Evolutionary conservation across 495 filamentous ascomycete species (phyloP).

Genomic region (Haplographium delicatum): DNA sequence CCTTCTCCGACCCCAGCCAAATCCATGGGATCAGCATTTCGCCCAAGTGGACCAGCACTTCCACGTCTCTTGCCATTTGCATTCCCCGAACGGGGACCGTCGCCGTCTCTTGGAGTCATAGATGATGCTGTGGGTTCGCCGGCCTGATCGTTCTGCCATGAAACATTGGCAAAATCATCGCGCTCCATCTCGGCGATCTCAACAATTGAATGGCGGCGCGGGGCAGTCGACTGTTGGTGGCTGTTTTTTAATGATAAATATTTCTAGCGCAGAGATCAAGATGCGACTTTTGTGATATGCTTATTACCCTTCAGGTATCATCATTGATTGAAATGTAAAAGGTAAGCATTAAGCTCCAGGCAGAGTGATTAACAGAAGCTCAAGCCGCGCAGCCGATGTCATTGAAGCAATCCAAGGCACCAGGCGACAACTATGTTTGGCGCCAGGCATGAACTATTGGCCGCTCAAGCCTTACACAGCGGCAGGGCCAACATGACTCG

Average conservation of each 20-base stretch:
- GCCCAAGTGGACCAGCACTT: slow-evolving; percentile 42
- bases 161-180: slow-evolving; percentile 24
- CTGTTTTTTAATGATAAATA: not conserved
- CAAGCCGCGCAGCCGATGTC: slow-evolving; percentile 6
- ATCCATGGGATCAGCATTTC: slow-evolving; percentile 23
- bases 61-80: slow-evolving; percentile 7
- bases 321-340: not conserved
- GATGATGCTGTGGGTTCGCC: not conserved
- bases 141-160: slow-evolving; percentile 17
- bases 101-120: not conserved
- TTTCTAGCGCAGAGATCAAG: not conserved
- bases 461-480: no score
- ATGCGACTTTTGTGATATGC: not conserved
- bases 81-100: not conserved
- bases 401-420: slow-evolving; percentile 4
- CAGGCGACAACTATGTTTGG: no score
- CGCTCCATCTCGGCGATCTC: slow-evolving; percentile 8
- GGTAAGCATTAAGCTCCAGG: not conserved
- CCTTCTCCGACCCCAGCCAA: slow-evolving; percentile 63
- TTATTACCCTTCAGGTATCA: not conserved
- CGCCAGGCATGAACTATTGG: no score
- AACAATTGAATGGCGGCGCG: no score
- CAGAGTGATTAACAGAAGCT: not conserved
- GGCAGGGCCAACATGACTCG: not conserved
- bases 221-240: slow-evolving; percentile 7